A percentile compares a stretch with the other conserved stretches of the same genome.
phyloP scores from a whole-genome alignment of 108 stramenopile species.

The Nitzschia inconspicua region DNA sequence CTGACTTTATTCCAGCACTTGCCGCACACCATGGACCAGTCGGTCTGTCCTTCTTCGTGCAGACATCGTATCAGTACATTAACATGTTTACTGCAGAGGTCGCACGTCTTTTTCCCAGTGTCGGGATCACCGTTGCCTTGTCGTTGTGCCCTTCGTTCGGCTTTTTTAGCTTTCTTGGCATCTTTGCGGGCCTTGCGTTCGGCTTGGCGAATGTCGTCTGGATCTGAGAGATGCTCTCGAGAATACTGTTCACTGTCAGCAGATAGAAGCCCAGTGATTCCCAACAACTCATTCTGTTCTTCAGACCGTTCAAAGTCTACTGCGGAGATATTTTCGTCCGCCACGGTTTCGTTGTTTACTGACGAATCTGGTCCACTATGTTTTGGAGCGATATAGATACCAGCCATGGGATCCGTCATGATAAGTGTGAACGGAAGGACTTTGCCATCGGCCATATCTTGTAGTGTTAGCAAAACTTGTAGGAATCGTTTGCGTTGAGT shows the following conservation, averaged over 20 bases:
- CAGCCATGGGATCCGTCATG: slow-evolving; percentile 82
- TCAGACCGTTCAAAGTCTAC: slow-evolving; percentile 46
- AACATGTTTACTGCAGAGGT: slow-evolving; percentile 50
- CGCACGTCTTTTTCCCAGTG: slow-evolving; percentile 67
- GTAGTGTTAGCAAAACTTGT: slow-evolving; percentile 43
- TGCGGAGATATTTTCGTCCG: slow-evolving; percentile 38
- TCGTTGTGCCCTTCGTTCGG: slow-evolving; percentile 60
- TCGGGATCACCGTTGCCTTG: slow-evolving; percentile 54
- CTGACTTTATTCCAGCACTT: slow-evolving; percentile 79
- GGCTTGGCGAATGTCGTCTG: too few species aligned
- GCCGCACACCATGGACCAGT: slow-evolving; percentile 84
- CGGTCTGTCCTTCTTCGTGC: slow-evolving; percentile 36
- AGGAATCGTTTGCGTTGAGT: slow-evolving; percentile 23
- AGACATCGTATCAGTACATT: slow-evolving; percentile 69
- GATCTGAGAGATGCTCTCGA: too few species aligned
- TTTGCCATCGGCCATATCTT: slow-evolving; percentile 26
- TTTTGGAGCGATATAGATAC: slow-evolving; percentile 79
- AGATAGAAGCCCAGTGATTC: too few species aligned
- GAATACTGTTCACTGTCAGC: too few species aligned
- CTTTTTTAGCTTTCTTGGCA: slow-evolving; percentile 63
- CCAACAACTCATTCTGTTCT: slow-evolving; percentile 66
- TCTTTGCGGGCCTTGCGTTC: slow-evolving; percentile 48
- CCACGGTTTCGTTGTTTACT: slow-evolving; percentile 1
- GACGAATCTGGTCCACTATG: too few species aligned
- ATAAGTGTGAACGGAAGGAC: slow-evolving; percentile 77